A percentile compares a stretch with the other conserved stretches of the same genome.
Conservation (phyloP, 1,284 basidiomycete genomes). For the Sutorius eximius region DNA sequence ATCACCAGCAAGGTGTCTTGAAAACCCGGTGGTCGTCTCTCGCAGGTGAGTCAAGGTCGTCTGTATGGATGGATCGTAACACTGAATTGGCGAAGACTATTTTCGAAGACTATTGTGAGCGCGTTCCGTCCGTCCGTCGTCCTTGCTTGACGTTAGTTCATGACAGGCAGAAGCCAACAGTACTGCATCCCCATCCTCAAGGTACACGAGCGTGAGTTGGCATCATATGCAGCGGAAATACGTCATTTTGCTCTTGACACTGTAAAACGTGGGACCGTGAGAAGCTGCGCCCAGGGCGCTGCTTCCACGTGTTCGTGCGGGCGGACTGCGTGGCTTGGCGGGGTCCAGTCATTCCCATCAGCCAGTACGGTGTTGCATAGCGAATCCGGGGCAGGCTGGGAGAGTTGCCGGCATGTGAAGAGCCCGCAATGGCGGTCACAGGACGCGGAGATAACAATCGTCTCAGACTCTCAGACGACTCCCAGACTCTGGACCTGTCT, state of each 20-base stretch:
- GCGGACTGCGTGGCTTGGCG: constrained; percentile 4
- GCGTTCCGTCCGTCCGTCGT: background rate
- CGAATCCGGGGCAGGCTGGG: constrained; percentile 12
- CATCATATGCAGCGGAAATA: constrained; percentile 15
- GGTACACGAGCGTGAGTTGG: constrained; percentile 24
- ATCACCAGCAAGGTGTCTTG: constrained; percentile 18
- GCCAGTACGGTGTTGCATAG: background rate
- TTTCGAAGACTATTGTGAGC: constrained; percentile 21
- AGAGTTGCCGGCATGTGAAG: constrained; percentile 24
- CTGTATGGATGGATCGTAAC: background rate
- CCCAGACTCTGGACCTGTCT: constrained; percentile 16
- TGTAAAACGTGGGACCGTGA: constrained; percentile 62
- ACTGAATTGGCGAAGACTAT: constrained; percentile 12
- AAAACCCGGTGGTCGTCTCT: constrained; percentile 5
- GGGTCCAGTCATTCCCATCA: constrained; percentile 7
- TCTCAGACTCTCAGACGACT: constrained; percentile 20
- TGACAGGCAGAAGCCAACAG: constrained; percentile 7
- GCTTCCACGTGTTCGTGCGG: constrained; percentile 16
- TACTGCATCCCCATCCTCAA: background rate
- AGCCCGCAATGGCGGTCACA: constrained; percentile 14
- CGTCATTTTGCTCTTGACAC: constrained; percentile 41
- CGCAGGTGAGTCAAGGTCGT: constrained; percentile 22
- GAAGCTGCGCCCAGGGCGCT: constrained; percentile 32
- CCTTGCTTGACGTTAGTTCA: constrained; percentile 2
- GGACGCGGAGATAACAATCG: constrained; percentile 22